Conservation (phyloP, 2,329 filamentous ascomycete genomes). For the Colletotrichum higginsianum region DNA sequence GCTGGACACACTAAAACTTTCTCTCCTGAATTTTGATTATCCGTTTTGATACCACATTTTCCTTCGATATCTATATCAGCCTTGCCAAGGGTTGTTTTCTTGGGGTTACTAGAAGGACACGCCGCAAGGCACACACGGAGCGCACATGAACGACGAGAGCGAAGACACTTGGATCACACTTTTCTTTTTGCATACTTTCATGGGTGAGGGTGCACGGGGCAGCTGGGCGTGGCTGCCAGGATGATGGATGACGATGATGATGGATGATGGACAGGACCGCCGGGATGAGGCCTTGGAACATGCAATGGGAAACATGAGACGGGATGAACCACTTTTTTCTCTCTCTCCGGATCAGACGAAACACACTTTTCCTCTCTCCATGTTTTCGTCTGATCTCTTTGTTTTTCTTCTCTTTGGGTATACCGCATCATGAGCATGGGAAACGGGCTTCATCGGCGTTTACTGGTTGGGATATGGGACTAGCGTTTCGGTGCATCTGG, state of each 20-base stretch:
- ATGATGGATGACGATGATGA: slow-evolving; percentile 40
- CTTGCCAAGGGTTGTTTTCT: slow-evolving; percentile 33
- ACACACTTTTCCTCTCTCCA: neutral
- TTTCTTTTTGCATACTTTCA: slow-evolving; percentile 30
- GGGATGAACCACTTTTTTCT: slow-evolving; percentile 32
- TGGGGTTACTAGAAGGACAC: slow-evolving; percentile 42
- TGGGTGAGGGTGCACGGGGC: slow-evolving; percentile 27
- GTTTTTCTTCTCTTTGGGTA: slow-evolving; percentile 17
- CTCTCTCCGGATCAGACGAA: slow-evolving; percentile 8
- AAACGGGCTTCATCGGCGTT: slow-evolving; percentile 34
- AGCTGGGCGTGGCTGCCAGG: slow-evolving; percentile 43
- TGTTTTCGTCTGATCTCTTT: slow-evolving; percentile 7
- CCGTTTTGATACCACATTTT: slow-evolving; percentile 46
- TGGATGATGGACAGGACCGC: slow-evolving; percentile 43
- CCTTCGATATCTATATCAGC: slow-evolving; percentile 47
- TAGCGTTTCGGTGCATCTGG: slow-evolving; percentile 43
- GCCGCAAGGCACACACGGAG: slow-evolving; percentile 57
- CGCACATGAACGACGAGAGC: slow-evolving; percentile 42
- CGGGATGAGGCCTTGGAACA: slow-evolving; percentile 40
- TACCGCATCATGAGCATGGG: slow-evolving; percentile 40
- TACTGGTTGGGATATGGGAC: slow-evolving; percentile 27
- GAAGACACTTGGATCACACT: slow-evolving; percentile 42
- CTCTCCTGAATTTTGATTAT: slow-evolving; percentile 32
- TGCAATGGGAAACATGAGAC: slow-evolving; percentile 36
- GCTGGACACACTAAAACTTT: slow-evolving; percentile 10